These are phyloP conservation scores for Globisporangium irregulare DNA, from an alignment of 352 stramenopile genomes.

Conservation along the genomic window DNA sequence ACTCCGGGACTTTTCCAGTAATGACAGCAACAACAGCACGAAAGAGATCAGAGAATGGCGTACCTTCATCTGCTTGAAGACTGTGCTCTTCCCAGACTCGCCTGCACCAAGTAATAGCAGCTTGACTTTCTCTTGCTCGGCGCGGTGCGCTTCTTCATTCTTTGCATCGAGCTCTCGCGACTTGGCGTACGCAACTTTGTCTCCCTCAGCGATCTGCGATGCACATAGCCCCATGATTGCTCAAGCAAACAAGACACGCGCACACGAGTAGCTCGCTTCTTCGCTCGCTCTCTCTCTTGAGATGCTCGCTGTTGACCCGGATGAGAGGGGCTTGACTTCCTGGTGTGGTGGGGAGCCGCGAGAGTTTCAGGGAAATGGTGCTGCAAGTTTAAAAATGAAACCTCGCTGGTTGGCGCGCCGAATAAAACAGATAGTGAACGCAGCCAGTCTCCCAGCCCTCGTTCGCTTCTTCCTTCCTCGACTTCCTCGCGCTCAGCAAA, in stretches of 20 bases:
- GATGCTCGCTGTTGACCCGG: neutral
- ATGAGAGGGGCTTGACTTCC: constrained; percentile 7
- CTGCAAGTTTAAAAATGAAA: constrained; percentile 76
- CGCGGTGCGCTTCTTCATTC: constrained; percentile 74
- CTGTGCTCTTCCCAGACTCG: constrained; percentile 95
- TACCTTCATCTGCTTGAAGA: constrained; percentile 93
- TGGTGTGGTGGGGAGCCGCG: constrained; percentile 22
- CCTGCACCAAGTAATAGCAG: constrained; percentile 92
- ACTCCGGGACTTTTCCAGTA: neutral
- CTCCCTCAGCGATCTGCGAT: constrained; percentile 53
- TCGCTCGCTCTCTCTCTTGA: neutral
- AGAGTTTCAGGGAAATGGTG: constrained; percentile 38
- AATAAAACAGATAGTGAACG: constrained; percentile 2
- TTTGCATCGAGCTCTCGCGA: constrained; percentile 75
- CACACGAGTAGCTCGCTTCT: neutral
- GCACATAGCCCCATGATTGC: constrained; percentile 65
- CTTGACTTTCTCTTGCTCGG: constrained; percentile 93
- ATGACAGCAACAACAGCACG: neutral
- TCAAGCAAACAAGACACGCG: neutral
- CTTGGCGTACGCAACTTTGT: constrained; percentile 65
- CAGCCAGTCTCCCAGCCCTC: neutral
- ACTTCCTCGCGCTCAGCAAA: constrained; percentile 12
- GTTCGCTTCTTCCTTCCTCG: too few relatives aligned
- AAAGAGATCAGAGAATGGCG: constrained; percentile 1
- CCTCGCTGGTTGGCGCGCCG: constrained; percentile 20